Percentiles rank a stretch among this genome's conserved stretches.
Evolutionary conservation across 441 rosid genomes (phyloP).

Genomic region (Pelargonium myrrhifolium): DNA sequence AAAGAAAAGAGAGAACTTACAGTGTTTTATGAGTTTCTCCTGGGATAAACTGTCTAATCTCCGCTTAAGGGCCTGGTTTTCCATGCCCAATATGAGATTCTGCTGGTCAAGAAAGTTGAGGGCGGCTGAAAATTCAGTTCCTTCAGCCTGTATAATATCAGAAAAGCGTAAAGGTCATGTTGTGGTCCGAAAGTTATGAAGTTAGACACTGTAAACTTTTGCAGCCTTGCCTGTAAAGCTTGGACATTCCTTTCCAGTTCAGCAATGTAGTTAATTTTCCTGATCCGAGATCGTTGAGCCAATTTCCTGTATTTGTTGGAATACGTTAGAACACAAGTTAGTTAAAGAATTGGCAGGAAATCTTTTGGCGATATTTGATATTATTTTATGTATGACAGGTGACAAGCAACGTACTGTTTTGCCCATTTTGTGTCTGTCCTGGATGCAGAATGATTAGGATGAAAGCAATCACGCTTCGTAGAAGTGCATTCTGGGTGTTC

Average conservation of each 20-base stretch:
- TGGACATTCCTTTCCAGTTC: constrained; percentile 45
- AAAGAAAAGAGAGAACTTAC: constrained; percentile 19
- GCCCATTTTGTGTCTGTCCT: constrained; percentile 35
- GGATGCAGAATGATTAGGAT: constrained; percentile 22
- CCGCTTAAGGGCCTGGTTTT: constrained; percentile 38
- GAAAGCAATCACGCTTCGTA: too few relatives aligned
- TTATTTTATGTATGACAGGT: background rate
- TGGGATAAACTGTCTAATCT: constrained; percentile 43
- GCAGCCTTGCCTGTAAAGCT: too few relatives aligned
- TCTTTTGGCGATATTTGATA: background rate
- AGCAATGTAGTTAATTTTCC: constrained; percentile 44
- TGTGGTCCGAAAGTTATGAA: too few relatives aligned
- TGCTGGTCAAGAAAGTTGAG: constrained; percentile 40
- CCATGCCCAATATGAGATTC: constrained; percentile 38
- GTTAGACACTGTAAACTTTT: too few relatives aligned
- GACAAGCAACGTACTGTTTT: constrained; percentile 33
- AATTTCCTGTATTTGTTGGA: constrained; percentile 39
- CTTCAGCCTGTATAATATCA: constrained; percentile 46
- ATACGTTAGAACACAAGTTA: background rate
- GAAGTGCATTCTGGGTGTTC: too few relatives aligned
- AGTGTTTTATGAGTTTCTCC: constrained; percentile 39
- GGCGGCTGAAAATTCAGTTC: constrained; percentile 38
- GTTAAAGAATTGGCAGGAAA: background rate
- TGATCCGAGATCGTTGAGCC: constrained; percentile 44
- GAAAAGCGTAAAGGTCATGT: too few relatives aligned